Evolutionary conservation across 2,329 filamentous ascomycete genomes (phyloP), one percentile per base, ranked within the genome.

Genomic region (Helotiales sp.): DNA sequence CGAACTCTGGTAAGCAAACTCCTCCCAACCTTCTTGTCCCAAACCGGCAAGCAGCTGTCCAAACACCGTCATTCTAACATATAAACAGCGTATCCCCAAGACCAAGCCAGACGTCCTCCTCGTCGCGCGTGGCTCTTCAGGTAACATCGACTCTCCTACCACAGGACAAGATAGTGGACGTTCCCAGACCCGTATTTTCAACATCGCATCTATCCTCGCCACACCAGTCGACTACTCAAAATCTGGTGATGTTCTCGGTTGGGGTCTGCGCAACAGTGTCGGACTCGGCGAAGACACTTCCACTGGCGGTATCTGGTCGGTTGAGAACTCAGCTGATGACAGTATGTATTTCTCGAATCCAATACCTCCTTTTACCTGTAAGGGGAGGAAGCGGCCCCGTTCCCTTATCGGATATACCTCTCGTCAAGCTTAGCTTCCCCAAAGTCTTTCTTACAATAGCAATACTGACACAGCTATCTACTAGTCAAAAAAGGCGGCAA

Each of bases 301-400:
- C 11, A 67, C 49, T 8, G 61, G 52, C 2, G 65, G 52, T 6
- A 43, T 66, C 63, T 70, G 66, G 65, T 68, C 65, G 6, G 57
- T 67, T 13, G 67, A 69, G 34, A 66, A 67, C 17, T 66, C 54
- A 7, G 50, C 30, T 8, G 62, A 69, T 55, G 62, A 69, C 26
- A 60, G 17, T 45, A 45, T 20, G 40, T 40, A 32, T 32, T 32
- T 10, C 10, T 10, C 30, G 10, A 10, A 10, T 32, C 30, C 30
- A n/a, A n/a, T n/a, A n/a, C n/a, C n/a, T n/a, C n/a, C n/a, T n/a
- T n/a, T n/a, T n/a, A n/a, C n/a, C n/a, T n/a, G n/a, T n/a, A n/a
- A n/a, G n/a, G n/a, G n/a, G n/a, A n/a, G n/a, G n/a, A n/a, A n/a
- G n/a, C n/a, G n/a, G n/a, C n/a, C n/a, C n/a, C n/a, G n/a, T n/a